phyloP scores from a whole-genome alignment of 495 filamentous ascomycete species.

The Penicillium longicatenatum region DNA sequence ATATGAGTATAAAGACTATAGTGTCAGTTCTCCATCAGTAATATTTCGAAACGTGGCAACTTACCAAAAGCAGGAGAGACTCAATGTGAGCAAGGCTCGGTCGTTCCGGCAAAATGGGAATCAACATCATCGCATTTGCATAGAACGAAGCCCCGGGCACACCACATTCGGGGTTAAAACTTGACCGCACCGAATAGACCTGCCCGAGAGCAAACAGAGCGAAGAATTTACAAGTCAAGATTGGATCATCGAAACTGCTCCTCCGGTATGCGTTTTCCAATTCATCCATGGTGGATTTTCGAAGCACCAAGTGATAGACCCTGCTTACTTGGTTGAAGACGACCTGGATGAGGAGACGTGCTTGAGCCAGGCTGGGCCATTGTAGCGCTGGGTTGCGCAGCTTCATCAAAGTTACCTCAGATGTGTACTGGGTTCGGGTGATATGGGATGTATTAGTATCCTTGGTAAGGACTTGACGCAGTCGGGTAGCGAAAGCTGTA shows the following conservation, averaged over 20 bases:
- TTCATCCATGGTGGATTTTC: constrained; percentile 28
- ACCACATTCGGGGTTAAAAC: constrained; percentile 13
- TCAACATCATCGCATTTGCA: constrained; percentile 33
- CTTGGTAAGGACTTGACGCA: constrained; percentile 33
- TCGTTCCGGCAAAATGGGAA: constrained; percentile 33
- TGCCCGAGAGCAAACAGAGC: constrained; percentile 36
- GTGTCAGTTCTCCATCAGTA: constrained; percentile 3
- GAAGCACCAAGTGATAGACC: constrained; percentile 35
- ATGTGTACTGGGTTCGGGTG: constrained; percentile 30
- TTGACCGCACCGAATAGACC: constrained; percentile 29
- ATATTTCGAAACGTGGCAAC: not conserved
- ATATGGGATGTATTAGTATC: constrained; percentile 26
- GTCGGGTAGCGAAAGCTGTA: constrained; percentile 36
- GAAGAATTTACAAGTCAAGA: constrained; percentile 33
- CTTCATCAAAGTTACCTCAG: constrained; percentile 24
- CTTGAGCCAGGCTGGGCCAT: constrained; percentile 31
- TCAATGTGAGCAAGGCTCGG: constrained; percentile 31
- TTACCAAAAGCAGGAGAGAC: constrained; percentile 28
- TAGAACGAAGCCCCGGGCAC: constrained; percentile 35
- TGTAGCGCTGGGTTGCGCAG: constrained; percentile 14
- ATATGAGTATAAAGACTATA: constrained; percentile 34
- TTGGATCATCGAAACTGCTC: constrained; percentile 22
- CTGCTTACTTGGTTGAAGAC: constrained; percentile 31
- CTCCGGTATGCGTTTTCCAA: constrained; percentile 23
- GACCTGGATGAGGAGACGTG: constrained; percentile 27